These are phyloP conservation scores for Scutellaria galericulata DNA, from an alignment of 257 asterid species.

Conservation along the genomic window DNA sequence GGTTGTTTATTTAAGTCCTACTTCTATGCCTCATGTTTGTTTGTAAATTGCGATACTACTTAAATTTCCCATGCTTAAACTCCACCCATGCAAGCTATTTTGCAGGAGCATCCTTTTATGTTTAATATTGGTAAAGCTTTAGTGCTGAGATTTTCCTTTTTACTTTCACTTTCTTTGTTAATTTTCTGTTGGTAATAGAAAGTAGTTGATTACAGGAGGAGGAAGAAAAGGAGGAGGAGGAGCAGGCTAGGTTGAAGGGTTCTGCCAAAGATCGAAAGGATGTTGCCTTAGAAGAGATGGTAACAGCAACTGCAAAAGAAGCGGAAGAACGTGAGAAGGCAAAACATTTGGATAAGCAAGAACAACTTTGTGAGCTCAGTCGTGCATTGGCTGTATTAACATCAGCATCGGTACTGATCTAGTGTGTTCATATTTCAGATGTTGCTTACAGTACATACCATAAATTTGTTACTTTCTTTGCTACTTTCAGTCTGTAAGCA, in stretches of 20 bases:
- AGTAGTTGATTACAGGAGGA: slow-evolving; percentile 70
- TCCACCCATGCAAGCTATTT: slow-evolving; percentile 23
- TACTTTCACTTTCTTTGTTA: not conserved
- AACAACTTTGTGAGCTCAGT: slow-evolving; percentile 89
- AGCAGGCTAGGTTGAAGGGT: slow-evolving; percentile 78
- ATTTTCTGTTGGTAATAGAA: slow-evolving; percentile 31
- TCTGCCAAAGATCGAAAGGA: slow-evolving; percentile 67
- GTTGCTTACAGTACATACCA: slow-evolving; percentile 32
- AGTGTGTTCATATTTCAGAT: slow-evolving; percentile 20
- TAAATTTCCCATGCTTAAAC: slow-evolving; percentile 7
- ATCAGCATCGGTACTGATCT: slow-evolving; percentile 81
- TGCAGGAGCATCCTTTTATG: not conserved
- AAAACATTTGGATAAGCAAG: slow-evolving; percentile 75
- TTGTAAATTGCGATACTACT: slow-evolving; percentile 13
- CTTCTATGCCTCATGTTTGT: slow-evolving; percentile 9
- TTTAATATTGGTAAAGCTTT: slow-evolving; percentile 11
- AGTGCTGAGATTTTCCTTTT: not conserved
- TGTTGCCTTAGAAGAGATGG: slow-evolving; percentile 94
- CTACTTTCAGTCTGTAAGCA: slow-evolving; percentile 86
- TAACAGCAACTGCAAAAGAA: slow-evolving; percentile 71
- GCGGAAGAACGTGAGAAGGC: slow-evolving; percentile 58
- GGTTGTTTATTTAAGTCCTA: not conserved
- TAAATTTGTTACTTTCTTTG: slow-evolving; percentile 38
- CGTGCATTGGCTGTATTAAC: slow-evolving; percentile 95
- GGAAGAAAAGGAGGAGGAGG: slow-evolving; percentile 87